Base-by-base conservation (phyloP, 495 filamentous ascomycete genomes). In the Aspergillus homomorphus region DNA sequence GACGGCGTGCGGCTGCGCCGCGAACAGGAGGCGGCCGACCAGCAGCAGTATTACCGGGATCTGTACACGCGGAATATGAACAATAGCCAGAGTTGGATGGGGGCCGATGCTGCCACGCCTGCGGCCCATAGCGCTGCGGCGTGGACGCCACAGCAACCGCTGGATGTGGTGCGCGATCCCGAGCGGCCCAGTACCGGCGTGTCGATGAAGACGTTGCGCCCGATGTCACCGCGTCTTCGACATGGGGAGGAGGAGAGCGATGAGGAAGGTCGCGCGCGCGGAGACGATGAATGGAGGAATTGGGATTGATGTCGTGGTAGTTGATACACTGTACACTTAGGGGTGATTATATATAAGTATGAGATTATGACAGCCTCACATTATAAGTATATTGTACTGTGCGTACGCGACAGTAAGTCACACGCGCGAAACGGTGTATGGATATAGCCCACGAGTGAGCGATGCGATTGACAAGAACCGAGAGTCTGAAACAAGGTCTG, bases 1-100 rank as follows among this genome's bases (percentile, higher is more conserved):
- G 86, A 91, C 20, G 71, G 74, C 2, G 66, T 90, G 28, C 77
- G 83, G 2, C 51, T 71, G 4, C 80, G 85, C 59, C 75, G 89
- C 16, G 82, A 86, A 50, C 75, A 80, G 53, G 85, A 89, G 58
- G 68, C 76, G 21, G 62, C 58, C 7, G 62, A 68, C 1, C 77
- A 83, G 54, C 75, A 83, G 45, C 83, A 89, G 45, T 70, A 72
- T 45, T 62, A 73, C 21, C 69, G 68, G 0, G 73, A 77, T 54
- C 46, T 77, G 33, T 77, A 77, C 59, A 66, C 68, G 62, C 72
- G 73, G 16, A 76, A 76, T 45, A 56, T 70, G 64, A 60, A 74
- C 51, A 76, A 73, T 41, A 68, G 67, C 51, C 69, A 53, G 21
- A 59, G 56, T 38, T 77, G 74, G 74, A 50, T 63, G 1, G 73